Percentiles rank a stretch among this genome's conserved stretches.
Conservation (phyloP, 2,329 filamentous ascomycete species). For the Beauveria medogensis region DNA sequence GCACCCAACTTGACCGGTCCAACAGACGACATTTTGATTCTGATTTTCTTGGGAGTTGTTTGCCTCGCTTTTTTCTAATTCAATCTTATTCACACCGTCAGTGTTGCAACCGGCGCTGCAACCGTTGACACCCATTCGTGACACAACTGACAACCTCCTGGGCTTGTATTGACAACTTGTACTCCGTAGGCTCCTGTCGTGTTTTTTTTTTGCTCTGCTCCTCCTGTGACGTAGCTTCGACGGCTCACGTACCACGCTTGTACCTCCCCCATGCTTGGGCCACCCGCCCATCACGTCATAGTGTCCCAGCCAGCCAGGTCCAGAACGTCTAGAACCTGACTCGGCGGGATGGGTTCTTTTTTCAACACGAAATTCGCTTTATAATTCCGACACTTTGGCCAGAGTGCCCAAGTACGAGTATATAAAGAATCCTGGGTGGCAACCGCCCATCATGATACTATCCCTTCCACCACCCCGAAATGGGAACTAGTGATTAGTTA, state of each 20-base stretch:
- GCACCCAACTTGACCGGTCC: not conserved
- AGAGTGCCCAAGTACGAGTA: no score
- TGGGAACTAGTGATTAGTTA: not conserved
- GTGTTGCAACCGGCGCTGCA: no score
- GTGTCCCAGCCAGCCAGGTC: constrained; percentile 4
- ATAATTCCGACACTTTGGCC: not conserved
- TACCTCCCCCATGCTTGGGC: not conserved
- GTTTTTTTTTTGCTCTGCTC: no score
- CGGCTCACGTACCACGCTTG: not conserved
- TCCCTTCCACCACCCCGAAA: not conserved
- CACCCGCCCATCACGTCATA: constrained; percentile 5
- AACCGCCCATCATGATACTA: no score
- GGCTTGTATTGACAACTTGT: no score
- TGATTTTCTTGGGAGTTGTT: not conserved
- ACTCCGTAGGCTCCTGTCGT: no score
- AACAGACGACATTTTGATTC: not conserved
- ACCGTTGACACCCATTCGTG: no score
- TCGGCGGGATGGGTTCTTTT: not conserved
- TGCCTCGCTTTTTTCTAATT: not conserved
- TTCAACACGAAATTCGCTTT: not conserved
- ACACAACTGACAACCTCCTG: no score
- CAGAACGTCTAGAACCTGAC: constrained; percentile 5
- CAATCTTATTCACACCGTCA: not conserved
- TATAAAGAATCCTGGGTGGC: no score
- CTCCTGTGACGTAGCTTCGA: not conserved